Conservation (phyloP, 2,329 filamentous ascomycete genomes). For the Cercospora janseana region DNA sequence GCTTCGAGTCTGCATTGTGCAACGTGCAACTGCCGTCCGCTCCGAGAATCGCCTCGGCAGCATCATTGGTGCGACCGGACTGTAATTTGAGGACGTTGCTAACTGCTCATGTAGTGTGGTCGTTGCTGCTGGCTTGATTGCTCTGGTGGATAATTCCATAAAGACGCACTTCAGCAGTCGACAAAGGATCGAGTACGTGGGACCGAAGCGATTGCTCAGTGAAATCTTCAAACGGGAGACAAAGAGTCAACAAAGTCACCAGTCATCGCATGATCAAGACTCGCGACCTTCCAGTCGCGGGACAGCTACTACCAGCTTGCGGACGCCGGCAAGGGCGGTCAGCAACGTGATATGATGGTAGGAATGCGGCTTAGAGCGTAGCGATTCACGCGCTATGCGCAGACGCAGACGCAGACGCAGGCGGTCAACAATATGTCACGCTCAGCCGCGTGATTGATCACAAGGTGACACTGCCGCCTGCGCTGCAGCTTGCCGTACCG, state of each 20-base stretch:
- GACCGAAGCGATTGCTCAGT: conserved; percentile 61
- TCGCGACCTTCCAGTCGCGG: conserved; percentile 28
- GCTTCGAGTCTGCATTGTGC: no score
- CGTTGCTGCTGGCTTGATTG: conserved; percentile 82
- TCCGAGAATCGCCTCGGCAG: no score
- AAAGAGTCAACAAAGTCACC: conserved; percentile 27
- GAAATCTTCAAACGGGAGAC: conserved; percentile 59
- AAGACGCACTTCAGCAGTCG: conserved; percentile 67
- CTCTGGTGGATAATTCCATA: conserved; percentile 89
- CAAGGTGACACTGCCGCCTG: conserved; percentile 20
- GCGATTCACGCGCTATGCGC: not conserved
- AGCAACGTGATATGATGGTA: conserved; percentile 13
- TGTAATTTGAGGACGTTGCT: conserved; percentile 3
- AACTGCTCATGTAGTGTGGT: conserved; percentile 62
- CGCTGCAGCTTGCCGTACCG: conserved; percentile 27
- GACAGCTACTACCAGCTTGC: conserved; percentile 14
- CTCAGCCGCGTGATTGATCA: conserved; percentile 10
- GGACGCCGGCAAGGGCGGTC: conserved; percentile 15
- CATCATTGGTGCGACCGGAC: not conserved
- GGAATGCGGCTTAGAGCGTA: conserved; percentile 7
- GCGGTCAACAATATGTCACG: conserved; percentile 7
- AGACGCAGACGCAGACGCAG: conserved; percentile 2
- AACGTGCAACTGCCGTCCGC: no score
- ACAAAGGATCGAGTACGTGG: conserved; percentile 59
- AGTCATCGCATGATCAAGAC: conserved; percentile 22